Base-by-base conservation (phyloP, 2,329 filamentous ascomycete species). In the Pseudocercospora vitis region DNA sequence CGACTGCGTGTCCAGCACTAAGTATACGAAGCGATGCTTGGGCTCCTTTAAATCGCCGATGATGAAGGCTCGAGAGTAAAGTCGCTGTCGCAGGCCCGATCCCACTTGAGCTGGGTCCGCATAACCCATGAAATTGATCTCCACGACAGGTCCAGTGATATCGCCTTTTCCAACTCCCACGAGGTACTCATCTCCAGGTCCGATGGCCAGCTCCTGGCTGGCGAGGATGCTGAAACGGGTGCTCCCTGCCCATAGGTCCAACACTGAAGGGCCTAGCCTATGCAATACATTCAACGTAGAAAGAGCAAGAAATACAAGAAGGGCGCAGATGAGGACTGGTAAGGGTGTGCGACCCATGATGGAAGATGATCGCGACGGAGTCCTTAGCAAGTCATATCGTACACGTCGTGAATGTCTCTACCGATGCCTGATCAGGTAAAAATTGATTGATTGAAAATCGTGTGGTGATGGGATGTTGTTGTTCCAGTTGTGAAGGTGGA, bases 81-180 rank as follows among this genome's bases (percentile, higher is more conserved):
- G 78, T 45, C 92, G 83, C 74, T 97, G 92, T 45, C 91, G 85
- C 47, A 97, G 76, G 18, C 92, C 92, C 2, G 85, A 85, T 40
- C 92, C 92, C 24, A 87, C 75, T 74, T 97, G 92, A 35, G 82
- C 81, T n/a, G 86, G 77, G 70, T 91, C 88, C 26, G 92, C 92
- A 75, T 96, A 96, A 57, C 91, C 91, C 79, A 92, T 94, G 68
- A 96, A 81, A 65, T 90, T 91, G 67, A 96, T 82, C 71, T 96
- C 90, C 18, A 95, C 91, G 9, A 95, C 89, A 0, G 91, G 90
- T 6, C 86, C 86, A 45, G 86, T 89, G 61, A 89, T 86, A 68
- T 89, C 86, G 8, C 82, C 85, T 69, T 86, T 88, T 21, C 85
- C 86, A 18, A 86, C 83, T 18, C 86, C 86, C 16, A 89, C 70